Evolutionary conservation across 1,139 yeast species (phyloP).

Genomic region (Debaryomyces singareniensis): DNA sequence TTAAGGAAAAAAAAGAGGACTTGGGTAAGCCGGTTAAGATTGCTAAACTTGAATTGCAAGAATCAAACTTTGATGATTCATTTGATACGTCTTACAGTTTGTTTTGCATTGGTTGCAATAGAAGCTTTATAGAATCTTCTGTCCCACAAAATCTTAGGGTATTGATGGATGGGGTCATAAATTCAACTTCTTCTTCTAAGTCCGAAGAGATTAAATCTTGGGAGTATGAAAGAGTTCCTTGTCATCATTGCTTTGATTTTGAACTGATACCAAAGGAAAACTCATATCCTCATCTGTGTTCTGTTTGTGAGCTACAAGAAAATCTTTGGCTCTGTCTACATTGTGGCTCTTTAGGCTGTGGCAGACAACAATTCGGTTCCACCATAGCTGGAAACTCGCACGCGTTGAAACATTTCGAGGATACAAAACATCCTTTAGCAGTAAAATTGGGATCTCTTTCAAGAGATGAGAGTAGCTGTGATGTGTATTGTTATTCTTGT

Average conservation of each 20-base stretch:
- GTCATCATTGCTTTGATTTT: conserved; percentile 63
- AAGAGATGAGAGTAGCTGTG: conserved; percentile 49
- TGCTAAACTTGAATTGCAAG: conserved; percentile 69
- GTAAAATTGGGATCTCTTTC: conserved; percentile 87
- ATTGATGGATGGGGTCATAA: conserved; percentile 45
- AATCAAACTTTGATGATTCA: conserved; percentile 61
- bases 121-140: conserved; percentile 12
- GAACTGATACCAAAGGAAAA: conserved; percentile 24
- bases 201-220: conserved; percentile 80
- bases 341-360: conserved; percentile 89
- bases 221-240: conserved; percentile 82
- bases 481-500: conserved; percentile 83
- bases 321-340: conserved; percentile 88
- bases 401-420: conserved; percentile 64
- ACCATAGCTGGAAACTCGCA: conserved; percentile 90
- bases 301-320: conserved; percentile 53
- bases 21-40: conserved; percentile 46
- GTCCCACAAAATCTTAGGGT: conserved; percentile 16
- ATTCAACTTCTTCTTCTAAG: conserved; percentile 59
- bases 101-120: conserved; percentile 34
- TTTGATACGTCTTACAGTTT: conserved; percentile 46
- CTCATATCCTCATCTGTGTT: conserved; percentile 46
- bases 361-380: conserved; percentile 82
- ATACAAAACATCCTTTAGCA: conserved; percentile 67
- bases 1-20: conserved; percentile 26